These are phyloP conservation scores for Penicillium sp. DNA, from an alignment of 2,329 filamentous ascomycete species.

Conservation along the genomic window DNA sequence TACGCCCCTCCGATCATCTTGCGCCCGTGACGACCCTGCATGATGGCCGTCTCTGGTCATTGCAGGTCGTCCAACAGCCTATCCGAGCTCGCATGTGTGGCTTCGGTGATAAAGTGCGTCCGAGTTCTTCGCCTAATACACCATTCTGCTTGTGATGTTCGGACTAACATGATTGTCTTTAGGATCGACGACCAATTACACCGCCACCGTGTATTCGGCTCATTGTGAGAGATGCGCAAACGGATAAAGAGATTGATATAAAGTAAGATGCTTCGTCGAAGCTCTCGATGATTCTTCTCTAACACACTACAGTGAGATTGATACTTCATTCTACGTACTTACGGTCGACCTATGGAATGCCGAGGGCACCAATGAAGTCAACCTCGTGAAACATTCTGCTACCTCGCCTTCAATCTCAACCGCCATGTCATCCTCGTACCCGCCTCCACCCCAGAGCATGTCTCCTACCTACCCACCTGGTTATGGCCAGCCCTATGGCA, in stretches of 20 bases:
- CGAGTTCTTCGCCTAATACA: not conserved
- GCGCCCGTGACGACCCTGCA: constrained; percentile 42
- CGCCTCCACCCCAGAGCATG: constrained; percentile 46
- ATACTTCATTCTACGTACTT: constrained; percentile 67
- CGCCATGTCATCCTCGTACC: constrained; percentile 76
- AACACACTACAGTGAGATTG: constrained; percentile 61
- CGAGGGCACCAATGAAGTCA: constrained; percentile 63
- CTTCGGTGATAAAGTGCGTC: constrained; percentile 88
- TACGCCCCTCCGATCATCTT: constrained; percentile 37
- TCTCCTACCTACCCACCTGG: constrained; percentile 35
- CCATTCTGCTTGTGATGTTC: not conserved
- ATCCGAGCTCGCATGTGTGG: constrained; percentile 96
- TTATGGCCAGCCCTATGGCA: constrained; percentile 44
- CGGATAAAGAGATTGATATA: constrained; percentile 79
- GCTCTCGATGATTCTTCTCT: constrained; percentile 7
- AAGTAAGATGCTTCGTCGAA: constrained; percentile 60
- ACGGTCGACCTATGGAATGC: constrained; percentile 70
- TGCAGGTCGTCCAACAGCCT: constrained; percentile 87
- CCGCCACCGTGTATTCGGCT: constrained; percentile 89
- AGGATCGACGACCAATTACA: constrained; percentile 95
- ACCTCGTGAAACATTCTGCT: constrained; percentile 66
- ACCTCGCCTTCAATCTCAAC: constrained; percentile 77
- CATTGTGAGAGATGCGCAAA: constrained; percentile 71
- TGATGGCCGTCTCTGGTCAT: constrained; percentile 54
- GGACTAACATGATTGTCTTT: constrained; percentile 9